Percentiles rank a stretch among this genome's conserved stretches.
Evolutionary conservation across 169 alveolate genomes (phyloP).

Genomic region (Plasmodium malariae): DNA sequence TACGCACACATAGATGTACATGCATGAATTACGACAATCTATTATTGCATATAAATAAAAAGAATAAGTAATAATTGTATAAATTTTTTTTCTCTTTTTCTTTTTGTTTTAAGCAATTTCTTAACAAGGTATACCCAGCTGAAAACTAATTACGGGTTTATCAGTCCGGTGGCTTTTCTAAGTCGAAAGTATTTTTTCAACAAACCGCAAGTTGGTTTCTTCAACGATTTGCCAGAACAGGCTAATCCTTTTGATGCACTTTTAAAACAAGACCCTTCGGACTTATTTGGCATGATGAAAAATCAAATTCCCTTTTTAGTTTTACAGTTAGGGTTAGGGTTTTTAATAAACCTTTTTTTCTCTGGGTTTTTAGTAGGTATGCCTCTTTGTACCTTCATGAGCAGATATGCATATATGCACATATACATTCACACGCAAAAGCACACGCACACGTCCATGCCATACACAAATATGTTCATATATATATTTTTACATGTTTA

Average conservation of each 20-base stretch:
- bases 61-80: not conserved
- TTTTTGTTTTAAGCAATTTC: conserved; percentile 36
- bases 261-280: conserved; percentile 78
- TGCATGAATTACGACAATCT: too few relatives aligned
- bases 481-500: not conserved
- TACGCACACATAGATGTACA: too few relatives aligned
- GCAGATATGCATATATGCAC: not conserved
- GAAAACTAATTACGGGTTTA: conserved; percentile 33
- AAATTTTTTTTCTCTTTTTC: not conserved
- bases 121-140: conserved; percentile 19
- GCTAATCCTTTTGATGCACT: conserved; percentile 55
- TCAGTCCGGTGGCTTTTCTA: conserved; percentile 42
- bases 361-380: conserved; percentile 87
- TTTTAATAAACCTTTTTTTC: conserved; percentile 82
- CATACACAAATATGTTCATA: not conserved
- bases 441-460: not conserved
- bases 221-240: conserved; percentile 49
- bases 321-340: conserved; percentile 88
- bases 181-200: conserved; percentile 51
- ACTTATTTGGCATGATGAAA: conserved; percentile 84
- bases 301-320: conserved; percentile 85
- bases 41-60: conserved; percentile 3
- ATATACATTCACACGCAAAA: not conserved
- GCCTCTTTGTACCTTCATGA: not conserved
- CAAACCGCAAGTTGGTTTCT: conserved; percentile 58